A percentile compares a stretch with the other conserved stretches of the same genome.
Evolutionary conservation across 2,329 filamentous ascomycete genomes (phyloP).

Genomic region (Colletotrichum filicis): DNA sequence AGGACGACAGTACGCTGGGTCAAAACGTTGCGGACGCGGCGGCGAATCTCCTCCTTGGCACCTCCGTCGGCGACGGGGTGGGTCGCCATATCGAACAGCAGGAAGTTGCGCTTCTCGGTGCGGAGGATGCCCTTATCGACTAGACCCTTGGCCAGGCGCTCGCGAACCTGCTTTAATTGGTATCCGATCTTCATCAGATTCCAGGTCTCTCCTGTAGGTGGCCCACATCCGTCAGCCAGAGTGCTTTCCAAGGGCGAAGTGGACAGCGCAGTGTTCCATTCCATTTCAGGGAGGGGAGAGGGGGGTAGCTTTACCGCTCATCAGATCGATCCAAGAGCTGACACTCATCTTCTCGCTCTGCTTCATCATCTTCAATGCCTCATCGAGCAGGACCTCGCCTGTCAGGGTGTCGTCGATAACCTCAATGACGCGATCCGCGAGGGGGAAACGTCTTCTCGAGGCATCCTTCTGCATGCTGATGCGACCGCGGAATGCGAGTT

Average conservation of each 20-base stretch:
- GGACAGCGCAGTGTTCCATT: background rate
- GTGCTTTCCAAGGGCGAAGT: background rate
- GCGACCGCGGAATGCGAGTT: conserved; percentile 93
- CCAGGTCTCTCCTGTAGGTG: conserved; percentile 88
- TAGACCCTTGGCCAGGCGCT: conserved; percentile 94
- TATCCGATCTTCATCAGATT: conserved; percentile 99
- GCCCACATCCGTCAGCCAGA: conserved; percentile 16
- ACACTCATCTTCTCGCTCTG: conserved; percentile 99
- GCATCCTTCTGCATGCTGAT: conserved; percentile 99
- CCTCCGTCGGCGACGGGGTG: conserved; percentile 96
- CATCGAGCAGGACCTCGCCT: conserved; percentile 95
- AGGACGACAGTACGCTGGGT: conserved; percentile 95
- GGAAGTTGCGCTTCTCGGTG: conserved; percentile 99
- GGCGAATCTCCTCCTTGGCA: conserved; percentile 96
- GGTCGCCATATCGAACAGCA: conserved; percentile 99
- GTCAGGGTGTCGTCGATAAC: conserved; percentile 97
- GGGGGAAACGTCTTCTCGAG: conserved; percentile 87
- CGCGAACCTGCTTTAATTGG: conserved; percentile 98
- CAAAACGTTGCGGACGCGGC: conserved; percentile 90
- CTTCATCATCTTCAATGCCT: conserved; percentile 99
- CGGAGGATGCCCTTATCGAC: conserved; percentile 99
- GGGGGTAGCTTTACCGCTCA: conserved; percentile 80
- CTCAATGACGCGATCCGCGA: conserved; percentile 94
- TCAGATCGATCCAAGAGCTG: conserved; percentile 97
- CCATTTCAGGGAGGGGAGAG: conserved; percentile 20